Evolutionary conservation across 1,139 yeast species (phyloP), one percentile per base, ranked within the genome.

Genomic region (Citeromyces hawaiiensis): DNA sequence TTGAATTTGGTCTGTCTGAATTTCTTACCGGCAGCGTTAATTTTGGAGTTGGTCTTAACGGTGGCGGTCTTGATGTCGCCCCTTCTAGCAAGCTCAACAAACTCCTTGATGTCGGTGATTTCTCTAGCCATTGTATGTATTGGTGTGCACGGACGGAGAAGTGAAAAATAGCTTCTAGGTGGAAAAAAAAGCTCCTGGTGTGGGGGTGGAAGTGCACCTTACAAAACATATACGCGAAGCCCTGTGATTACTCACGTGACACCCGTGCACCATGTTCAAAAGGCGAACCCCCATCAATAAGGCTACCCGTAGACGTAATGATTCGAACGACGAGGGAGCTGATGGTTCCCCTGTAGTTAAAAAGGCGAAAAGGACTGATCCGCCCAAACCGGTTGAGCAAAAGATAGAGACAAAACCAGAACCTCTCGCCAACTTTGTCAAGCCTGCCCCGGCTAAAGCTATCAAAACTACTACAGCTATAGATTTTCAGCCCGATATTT

Each of bases 41-140:
- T 57, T 76, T 86, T 86, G 72, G 79, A 71, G 88, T 87, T 85
- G 65, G 76, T 73, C 76, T 82, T 85, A 72, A 86, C 80, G 64
- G 88, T 81, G 58, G 94, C 96, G 51, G 83, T 70, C 72, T 78
- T 78, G 66, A 91, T 88, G 77, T 88, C 98, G 62, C 88, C 76
- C 79, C 97, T 81, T 76, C 94, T 85, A 65, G 97, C 88, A 68
- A 87, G 82, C 72, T 86, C 96, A 69, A 91, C 88, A 76, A 91
- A 87, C 72, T 83, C 85, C 75, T 91, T 91, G 75, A 91, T 87
- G 71, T 88, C 96, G 65, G 85, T 83, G 65, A 88, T 82, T 80
- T 88, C 94, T 51, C 52, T 57, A 38, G 45, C 43, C 45, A 43
- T 42, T 36, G 36, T 38, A 14, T 37, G 37, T 35, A 27, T 23